phyloP scores from a whole-genome alignment of 768 basidiomycete species.

The Hericium coralloides region DNA sequence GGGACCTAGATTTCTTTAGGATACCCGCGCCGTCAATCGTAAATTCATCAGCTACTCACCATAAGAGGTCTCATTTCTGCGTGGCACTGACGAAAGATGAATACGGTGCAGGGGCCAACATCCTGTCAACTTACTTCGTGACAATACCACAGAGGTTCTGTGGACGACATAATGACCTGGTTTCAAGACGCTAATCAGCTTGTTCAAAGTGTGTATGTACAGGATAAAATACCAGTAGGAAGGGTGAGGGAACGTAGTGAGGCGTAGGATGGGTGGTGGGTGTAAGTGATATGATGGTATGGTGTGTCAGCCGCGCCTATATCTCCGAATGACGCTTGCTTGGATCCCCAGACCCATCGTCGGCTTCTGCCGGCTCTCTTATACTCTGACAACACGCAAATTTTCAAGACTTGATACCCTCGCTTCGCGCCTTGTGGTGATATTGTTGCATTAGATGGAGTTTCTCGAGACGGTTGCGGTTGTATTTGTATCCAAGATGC shows the following conservation, averaged over 20 bases:
- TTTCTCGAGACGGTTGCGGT: too few relatives aligned
- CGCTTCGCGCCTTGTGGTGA: too few relatives aligned
- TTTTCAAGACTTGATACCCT: too few relatives aligned
- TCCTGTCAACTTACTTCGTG: constrained; percentile 43
- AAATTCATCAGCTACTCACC: constrained; percentile 33
- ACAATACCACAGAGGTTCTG: constrained; percentile 75
- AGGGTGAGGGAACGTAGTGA: constrained; percentile 12
- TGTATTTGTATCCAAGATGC: too few relatives aligned
- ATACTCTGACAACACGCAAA: too few relatives aligned
- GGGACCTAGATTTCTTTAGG: constrained; percentile 42
- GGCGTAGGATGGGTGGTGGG: neutral
- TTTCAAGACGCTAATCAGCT: neutral
- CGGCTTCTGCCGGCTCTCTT: too few relatives aligned
- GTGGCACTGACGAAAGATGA: constrained; percentile 48
- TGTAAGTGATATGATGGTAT: neutral
- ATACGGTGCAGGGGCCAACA: neutral
- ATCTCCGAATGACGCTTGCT: constrained; percentile 2
- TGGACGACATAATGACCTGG: constrained; percentile 45
- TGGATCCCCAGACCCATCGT: neutral
- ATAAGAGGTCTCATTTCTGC: constrained; percentile 85
- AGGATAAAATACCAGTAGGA: constrained; percentile 6
- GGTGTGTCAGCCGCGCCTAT: neutral
- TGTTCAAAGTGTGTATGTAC: constrained; percentile 1
- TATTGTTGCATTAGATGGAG: too few relatives aligned
- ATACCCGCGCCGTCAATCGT: neutral